Evolutionary conservation across 257 asterid genomes (phyloP).

Genomic region (Solanum pimpinellifolium): DNA sequence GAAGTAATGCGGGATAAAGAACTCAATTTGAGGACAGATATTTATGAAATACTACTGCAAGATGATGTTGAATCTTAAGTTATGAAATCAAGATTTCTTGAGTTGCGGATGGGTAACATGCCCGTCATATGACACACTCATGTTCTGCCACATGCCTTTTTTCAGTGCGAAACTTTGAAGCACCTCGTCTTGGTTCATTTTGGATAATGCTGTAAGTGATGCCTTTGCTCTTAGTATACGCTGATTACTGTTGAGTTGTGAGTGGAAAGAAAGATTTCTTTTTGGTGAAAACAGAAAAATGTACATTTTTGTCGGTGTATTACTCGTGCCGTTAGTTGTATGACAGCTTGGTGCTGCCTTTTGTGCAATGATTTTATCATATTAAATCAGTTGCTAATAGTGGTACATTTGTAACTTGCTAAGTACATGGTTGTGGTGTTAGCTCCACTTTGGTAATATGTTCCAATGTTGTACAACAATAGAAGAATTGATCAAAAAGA

Average conservation of each 20-base stretch:
- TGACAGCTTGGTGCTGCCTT: not conserved
- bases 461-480: not conserved
- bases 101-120: not conserved
- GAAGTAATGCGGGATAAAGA: constrained; percentile 98
- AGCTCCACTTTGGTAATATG: not conserved
- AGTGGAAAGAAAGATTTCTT: not conserved
- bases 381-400: not conserved
- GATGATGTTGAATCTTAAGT: constrained; percentile 52
- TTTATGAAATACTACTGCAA: constrained; percentile 81
- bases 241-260: not conserved
- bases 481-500: not conserved
- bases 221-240: not conserved
- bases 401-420: not conserved
- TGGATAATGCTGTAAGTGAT: not conserved
- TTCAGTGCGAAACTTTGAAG: not conserved
- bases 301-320: not conserved
- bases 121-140: not conserved
- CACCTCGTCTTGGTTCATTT: not conserved
- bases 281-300: not conserved
- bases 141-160: not conserved
- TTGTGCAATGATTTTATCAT: not conserved
- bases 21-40: constrained; percentile 89
- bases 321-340: not conserved
- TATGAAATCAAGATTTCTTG: not conserved
- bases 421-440: not conserved